These are phyloP conservation scores for Venturia oleaginea DNA, from an alignment of 2,329 filamentous ascomycete species.

Conservation along the genomic window DNA sequence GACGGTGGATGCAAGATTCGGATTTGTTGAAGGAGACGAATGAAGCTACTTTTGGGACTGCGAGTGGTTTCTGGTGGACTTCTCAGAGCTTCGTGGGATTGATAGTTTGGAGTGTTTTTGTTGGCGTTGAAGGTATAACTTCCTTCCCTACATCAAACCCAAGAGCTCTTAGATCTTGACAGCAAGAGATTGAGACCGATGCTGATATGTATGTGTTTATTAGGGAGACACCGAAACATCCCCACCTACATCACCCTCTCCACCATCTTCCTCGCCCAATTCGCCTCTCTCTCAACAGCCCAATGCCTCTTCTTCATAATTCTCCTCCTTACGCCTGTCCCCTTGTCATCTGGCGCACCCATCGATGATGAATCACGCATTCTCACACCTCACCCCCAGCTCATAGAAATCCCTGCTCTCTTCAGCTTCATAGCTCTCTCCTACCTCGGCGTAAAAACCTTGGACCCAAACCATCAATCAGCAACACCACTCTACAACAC, in stretches of 20 bases:
- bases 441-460: not conserved
- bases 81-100: conserved; percentile 50
- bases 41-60: conserved; percentile 45
- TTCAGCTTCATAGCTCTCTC: conserved; percentile 7
- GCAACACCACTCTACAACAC: not conserved
- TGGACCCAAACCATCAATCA: not conserved
- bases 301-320: conserved; percentile 56
- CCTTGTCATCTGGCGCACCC: conserved; percentile 27
- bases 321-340: conserved; percentile 47
- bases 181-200: not conserved
- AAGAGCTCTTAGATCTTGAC: not conserved
- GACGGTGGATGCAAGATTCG: conserved; percentile 46
- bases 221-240: conserved; percentile 46
- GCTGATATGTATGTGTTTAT: not conserved
- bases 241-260: conserved; percentile 40
- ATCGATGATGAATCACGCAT: conserved; percentile 24
- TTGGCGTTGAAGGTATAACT: conserved; percentile 46
- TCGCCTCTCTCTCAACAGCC: conserved; percentile 52
- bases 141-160: not conserved
- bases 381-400: conserved; percentile 24
- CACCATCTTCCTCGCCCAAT: conserved; percentile 50
- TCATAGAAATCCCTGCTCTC: conserved; percentile 19
- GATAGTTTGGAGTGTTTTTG: conserved; percentile 47
- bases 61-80: conserved; percentile 52
- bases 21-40: conserved; percentile 45